These are phyloP conservation scores for Mycena vitilis DNA, from an alignment of 768 basidiomycete species.

Conservation along the genomic window DNA sequence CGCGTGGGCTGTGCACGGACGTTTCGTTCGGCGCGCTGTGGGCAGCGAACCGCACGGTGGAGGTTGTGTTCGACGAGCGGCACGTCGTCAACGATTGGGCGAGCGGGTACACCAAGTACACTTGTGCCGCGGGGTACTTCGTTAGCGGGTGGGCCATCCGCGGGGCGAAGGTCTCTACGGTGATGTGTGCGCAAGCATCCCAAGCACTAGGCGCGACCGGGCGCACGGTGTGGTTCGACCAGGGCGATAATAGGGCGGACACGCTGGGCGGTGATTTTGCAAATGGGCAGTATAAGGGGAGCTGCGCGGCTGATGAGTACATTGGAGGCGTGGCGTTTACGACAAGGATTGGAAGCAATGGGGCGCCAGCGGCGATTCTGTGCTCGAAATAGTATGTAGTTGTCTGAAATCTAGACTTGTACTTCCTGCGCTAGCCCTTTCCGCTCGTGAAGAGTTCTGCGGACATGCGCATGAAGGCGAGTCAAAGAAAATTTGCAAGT, in stretches of 20 bases:
- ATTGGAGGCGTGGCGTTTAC: slow-evolving; percentile 33
- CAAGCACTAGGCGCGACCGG: slow-evolving; percentile 23
- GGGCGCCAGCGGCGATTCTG: slow-evolving; percentile 18
- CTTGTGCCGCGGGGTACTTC: slow-evolving; percentile 25
- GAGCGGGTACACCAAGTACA: slow-evolving; percentile 32
- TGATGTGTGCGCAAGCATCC: slow-evolving; percentile 27
- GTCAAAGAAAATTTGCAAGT: no score
- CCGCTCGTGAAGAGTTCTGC: no score
- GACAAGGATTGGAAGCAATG: slow-evolving; percentile 20
- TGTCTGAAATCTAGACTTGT: no score
- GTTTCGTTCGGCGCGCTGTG: slow-evolving; percentile 21
- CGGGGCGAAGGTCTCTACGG: slow-evolving; percentile 29
- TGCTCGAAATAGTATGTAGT: slow-evolving; percentile 5
- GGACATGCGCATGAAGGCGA: no score
- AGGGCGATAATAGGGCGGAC: slow-evolving; percentile 29
- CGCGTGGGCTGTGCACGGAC: slow-evolving; percentile 35
- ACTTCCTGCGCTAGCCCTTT: no score
- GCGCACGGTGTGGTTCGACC: slow-evolving; percentile 37
- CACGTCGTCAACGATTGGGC: slow-evolving; percentile 35
- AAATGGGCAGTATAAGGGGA: slow-evolving; percentile 23
- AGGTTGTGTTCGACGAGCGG: slow-evolving; percentile 29
- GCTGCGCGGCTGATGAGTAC: slow-evolving; percentile 29
- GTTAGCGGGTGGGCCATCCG: slow-evolving; percentile 31
- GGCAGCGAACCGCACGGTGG: slow-evolving; percentile 11
- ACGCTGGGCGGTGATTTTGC: slow-evolving; percentile 31